A percentile compares a stretch with the other conserved stretches of the same genome.
These are phyloP conservation scores for Neofusicoccum ribis DNA, from an alignment of 2,329 filamentous ascomycete species.

Conservation along the genomic window DNA sequence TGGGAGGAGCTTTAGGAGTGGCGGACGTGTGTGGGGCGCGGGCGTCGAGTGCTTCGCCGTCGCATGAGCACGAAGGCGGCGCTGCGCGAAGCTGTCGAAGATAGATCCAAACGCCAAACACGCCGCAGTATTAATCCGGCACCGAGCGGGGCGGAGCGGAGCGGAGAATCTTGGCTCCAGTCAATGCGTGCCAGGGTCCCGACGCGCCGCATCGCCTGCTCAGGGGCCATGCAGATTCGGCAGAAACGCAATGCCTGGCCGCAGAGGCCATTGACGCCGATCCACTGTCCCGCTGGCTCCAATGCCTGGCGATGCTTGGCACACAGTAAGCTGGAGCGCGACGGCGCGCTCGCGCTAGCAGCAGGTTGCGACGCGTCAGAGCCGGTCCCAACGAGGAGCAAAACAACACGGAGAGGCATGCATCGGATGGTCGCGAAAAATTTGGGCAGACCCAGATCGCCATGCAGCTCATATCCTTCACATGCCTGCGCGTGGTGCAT, in stretches of 20 bases:
- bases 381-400: neutral
- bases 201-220: too few relatives aligned
- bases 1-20: neutral
- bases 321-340: neutral
- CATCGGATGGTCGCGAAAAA: neutral
- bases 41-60: neutral
- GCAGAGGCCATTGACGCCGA: too few relatives aligned
- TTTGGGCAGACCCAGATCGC: neutral
- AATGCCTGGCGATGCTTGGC: neutral
- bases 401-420: slow-evolving; percentile 8
- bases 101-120: neutral
- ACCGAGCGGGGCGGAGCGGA: too few relatives aligned
- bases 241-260: too few relatives aligned
- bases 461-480: slow-evolving; percentile 1
- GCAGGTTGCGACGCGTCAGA: neutral
- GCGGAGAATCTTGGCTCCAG: too few relatives aligned
- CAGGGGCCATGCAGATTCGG: too few relatives aligned
- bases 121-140: neutral
- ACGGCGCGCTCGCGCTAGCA: neutral
- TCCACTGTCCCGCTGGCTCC: neutral
- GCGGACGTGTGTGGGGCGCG: neutral
- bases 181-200: neutral
- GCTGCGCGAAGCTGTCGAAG: neutral
- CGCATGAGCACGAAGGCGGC: neutral
- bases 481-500: neutral